Conservation (phyloP, 1,139 yeast species). For the Pneumocystis murina region DNA sequence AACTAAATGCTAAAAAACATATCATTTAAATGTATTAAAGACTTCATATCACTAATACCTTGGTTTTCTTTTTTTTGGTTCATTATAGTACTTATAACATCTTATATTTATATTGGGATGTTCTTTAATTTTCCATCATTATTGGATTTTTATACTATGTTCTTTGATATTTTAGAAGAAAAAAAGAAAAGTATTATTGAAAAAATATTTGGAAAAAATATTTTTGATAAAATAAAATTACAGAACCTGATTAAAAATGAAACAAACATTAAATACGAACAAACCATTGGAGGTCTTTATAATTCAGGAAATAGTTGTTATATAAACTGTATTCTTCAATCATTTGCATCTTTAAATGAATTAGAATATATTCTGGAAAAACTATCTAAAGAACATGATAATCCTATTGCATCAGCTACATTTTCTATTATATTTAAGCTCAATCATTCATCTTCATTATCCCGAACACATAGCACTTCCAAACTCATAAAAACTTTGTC, state of each 20-base stretch:
- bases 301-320: background rate
- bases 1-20: background rate
- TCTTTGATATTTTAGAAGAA: background rate
- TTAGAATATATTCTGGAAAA: background rate
- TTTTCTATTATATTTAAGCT: background rate
- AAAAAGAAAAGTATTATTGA: background rate
- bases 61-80: background rate
- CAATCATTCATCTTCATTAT: background rate
- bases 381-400: background rate
- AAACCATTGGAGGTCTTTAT: background rate
- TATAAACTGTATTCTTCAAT: background rate
- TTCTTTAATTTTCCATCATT: background rate
- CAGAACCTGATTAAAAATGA: background rate
- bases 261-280: background rate
- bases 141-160: background rate
- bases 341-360: background rate
- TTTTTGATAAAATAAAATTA: background rate
- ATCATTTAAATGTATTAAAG: background rate
- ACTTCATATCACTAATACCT: background rate
- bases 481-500: background rate
- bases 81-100: background rate
- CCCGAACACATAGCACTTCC: background rate
- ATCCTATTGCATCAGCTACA: conserved; percentile 1
- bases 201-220: background rate
- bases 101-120: background rate